phyloP scores from a whole-genome alignment of 176 grass and related monocot species.

The Ensete ventricosum region DNA sequence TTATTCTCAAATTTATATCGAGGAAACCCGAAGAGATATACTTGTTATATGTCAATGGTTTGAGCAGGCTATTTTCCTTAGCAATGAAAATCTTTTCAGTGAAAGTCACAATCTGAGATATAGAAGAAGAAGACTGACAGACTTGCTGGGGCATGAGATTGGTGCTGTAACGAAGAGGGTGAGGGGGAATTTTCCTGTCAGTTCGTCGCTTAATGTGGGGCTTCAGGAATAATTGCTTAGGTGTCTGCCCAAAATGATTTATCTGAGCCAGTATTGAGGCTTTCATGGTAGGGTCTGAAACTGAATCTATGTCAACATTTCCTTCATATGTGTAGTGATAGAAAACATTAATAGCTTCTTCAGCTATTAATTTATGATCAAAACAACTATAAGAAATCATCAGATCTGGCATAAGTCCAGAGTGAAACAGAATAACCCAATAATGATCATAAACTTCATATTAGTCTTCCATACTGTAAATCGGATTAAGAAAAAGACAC shows the following conservation, averaged over 20 bases:
- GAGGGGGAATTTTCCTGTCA: constrained; percentile 71
- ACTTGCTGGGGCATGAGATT: constrained; percentile 77
- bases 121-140: constrained; percentile 51
- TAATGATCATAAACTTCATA: too few relatives aligned
- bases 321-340: constrained; percentile 99
- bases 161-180: constrained; percentile 64
- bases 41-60: constrained; percentile 67
- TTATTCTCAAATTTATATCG: constrained; percentile 79
- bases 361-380: constrained; percentile 27
- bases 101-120: constrained; percentile 87
- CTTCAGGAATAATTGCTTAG: constrained; percentile 89
- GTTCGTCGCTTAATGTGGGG: constrained; percentile 75
- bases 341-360: constrained; percentile 98
- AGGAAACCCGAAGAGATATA: constrained; percentile 94
- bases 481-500: too few relatives aligned
- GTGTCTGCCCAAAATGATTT: constrained; percentile 99
- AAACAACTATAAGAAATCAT: too few relatives aligned
- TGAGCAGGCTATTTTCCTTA: constrained; percentile 62
- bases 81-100: constrained; percentile 78
- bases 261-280: constrained; percentile 99
- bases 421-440: too few relatives aligned
- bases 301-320: constrained; percentile 93
- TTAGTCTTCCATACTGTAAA: too few relatives aligned
- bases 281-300: constrained; percentile 98
- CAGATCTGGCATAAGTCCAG: neutral